Percentiles rank a stretch among this genome's conserved stretches.
These are phyloP conservation scores for Datura wrightii DNA, from an alignment of 257 asterid species.

Conservation along the genomic window DNA sequence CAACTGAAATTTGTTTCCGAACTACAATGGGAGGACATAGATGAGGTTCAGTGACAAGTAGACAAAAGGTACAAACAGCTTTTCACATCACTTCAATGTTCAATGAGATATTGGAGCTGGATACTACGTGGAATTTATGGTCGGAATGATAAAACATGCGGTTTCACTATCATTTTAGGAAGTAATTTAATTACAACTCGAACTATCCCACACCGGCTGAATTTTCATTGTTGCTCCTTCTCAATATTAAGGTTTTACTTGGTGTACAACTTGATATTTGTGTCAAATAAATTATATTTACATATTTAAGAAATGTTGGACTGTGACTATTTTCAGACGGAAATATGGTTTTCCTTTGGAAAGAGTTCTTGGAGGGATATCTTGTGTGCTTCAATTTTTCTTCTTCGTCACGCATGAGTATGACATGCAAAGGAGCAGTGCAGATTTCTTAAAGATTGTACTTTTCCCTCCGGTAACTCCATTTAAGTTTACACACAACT, in stretches of 20 bases:
- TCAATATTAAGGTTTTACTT: not conserved
- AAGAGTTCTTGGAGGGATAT: not conserved
- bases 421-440: not conserved
- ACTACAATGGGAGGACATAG: not conserved
- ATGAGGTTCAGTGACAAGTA: not conserved
- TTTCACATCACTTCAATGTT: not conserved
- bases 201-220: too few species aligned
- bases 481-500: not conserved
- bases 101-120: not conserved
- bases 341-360: not conserved
- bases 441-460: not conserved
- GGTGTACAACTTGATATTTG: not conserved
- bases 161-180: too few species aligned
- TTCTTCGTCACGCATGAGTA: not conserved
- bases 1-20: not conserved
- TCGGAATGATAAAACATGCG: not conserved
- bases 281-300: not conserved
- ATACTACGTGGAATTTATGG: not conserved
- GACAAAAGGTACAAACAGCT: not conserved
- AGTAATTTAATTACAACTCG: too few species aligned
- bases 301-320: not conserved
- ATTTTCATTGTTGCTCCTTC: not conserved
- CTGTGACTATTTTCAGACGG: not conserved
- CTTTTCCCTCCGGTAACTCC: not conserved
- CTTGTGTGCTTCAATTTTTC: not conserved